Evolutionary conservation across 1,284 basidiomycete species (phyloP).

Genomic region (Polyporus tsugae): DNA sequence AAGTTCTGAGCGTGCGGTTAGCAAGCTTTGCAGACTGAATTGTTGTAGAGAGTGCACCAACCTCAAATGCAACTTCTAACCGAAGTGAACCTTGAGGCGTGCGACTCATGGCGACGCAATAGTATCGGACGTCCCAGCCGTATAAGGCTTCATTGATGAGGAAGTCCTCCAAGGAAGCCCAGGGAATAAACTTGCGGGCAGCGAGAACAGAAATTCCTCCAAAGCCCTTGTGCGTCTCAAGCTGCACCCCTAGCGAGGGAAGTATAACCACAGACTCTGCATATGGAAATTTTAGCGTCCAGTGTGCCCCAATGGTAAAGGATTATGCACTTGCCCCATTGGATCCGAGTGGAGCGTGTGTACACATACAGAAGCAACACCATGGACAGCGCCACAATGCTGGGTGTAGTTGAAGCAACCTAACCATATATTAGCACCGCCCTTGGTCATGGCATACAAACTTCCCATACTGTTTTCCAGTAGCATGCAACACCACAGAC

Average conservation of each 20-base stretch:
- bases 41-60: conserved; percentile 37
- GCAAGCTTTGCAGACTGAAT: background rate
- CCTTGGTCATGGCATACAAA: background rate
- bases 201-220: conserved; percentile 53
- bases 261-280: conserved; percentile 77
- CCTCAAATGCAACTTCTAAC: conserved; percentile 63
- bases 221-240: conserved; percentile 71
- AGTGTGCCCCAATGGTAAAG: background rate
- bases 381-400: conserved; percentile 12
- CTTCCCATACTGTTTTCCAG: conserved; percentile 19
- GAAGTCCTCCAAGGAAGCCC: conserved; percentile 61
- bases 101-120: conserved; percentile 60
- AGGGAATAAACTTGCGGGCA: conserved; percentile 67
- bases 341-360: conserved; percentile 53
- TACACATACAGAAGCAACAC: conserved; percentile 35
- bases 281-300: conserved; percentile 1
- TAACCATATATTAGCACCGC: background rate
- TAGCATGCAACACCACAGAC: conserved; percentile 38
- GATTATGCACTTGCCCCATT: conserved; percentile 54
- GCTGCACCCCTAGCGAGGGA: conserved; percentile 72
- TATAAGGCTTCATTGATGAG: conserved; percentile 77
- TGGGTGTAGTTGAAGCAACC: background rate
- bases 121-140: conserved; percentile 76
- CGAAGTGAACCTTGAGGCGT: conserved; percentile 41
- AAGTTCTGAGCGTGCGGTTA: conserved; percentile 54